These are phyloP conservation scores for Climacium dendroides DNA, from an alignment of 225 moss, liverwort and hornwort genomes.

Conservation along the genomic window DNA sequence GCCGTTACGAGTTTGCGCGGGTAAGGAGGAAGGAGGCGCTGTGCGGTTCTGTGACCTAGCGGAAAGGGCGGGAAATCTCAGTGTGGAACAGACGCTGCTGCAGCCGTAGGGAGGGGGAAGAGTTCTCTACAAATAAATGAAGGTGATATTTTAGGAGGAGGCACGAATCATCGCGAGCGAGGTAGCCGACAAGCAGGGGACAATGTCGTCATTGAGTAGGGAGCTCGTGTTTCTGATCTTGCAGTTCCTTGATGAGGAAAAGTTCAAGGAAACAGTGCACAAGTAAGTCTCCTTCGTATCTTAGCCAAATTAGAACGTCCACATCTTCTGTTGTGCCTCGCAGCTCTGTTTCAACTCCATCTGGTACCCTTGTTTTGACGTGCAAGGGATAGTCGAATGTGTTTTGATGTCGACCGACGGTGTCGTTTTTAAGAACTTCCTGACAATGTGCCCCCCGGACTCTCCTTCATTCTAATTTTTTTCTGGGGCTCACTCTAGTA, in stretches of 20 bases:
- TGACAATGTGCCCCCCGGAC: neutral
- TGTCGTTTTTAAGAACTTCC: neutral
- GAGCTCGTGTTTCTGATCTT: conserved; percentile 99
- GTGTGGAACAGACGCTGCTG: neutral
- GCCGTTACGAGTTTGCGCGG: neutral
- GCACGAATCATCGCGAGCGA: conserved; percentile 10
- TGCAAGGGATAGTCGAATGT: neutral
- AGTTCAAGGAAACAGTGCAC: conserved; percentile 99
- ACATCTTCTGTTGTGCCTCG: neutral
- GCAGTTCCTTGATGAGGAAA: conserved; percentile 99
- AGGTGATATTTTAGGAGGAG: conserved; percentile 9
- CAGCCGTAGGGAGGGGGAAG: neutral
- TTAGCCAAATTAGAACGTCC: neutral
- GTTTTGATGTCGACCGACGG: neutral
- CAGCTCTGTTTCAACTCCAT: neutral
- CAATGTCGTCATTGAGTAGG: conserved; percentile 99
- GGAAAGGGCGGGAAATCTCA: conserved; percentile 9
- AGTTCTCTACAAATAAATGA: conserved; percentile 19
- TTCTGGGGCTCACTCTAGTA: neutral
- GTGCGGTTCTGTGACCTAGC: neutral
- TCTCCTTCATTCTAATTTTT: neutral
- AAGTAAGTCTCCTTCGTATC: conserved; percentile 51
- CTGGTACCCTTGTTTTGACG: neutral
- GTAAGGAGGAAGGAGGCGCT: neutral
- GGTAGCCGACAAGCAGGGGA: conserved; percentile 19